phyloP scores from a whole-genome alignment of 2,329 filamentous ascomycete species.

The Epichloe scottii region DNA sequence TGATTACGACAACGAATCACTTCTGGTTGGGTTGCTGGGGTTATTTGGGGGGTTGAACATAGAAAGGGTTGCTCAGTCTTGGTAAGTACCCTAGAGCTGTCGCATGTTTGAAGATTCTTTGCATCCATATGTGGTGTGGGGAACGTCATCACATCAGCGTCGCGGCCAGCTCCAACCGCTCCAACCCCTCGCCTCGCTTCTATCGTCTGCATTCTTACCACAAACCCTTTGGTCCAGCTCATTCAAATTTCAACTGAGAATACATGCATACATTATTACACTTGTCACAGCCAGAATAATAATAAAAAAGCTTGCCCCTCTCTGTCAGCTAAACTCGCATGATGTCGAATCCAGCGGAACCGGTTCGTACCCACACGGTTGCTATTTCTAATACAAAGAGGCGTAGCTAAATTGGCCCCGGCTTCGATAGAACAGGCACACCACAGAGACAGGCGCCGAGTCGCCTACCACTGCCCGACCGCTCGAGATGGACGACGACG shows the following conservation, averaged over 20 bases:
- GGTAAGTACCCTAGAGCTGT: background rate
- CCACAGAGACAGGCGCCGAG: conserved; percentile 36
- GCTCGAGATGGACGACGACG: conserved; percentile 59
- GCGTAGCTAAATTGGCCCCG: conserved; percentile 13
- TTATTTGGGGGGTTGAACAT: background rate
- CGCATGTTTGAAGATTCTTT: background rate
- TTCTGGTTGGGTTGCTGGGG: background rate
- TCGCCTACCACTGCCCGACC: conserved; percentile 54
- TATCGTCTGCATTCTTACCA: background rate
- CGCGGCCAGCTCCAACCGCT: conserved; percentile 6
- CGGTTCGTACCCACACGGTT: conserved; percentile 25
- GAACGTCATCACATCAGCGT: conserved; percentile 27
- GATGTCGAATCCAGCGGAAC: conserved; percentile 32
- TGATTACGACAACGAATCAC: background rate
- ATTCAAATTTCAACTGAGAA: background rate
- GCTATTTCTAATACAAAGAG: background rate
- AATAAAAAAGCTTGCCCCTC: background rate
- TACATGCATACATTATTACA: background rate
- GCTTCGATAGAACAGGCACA: conserved; percentile 29
- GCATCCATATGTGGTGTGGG: conserved; percentile 14
- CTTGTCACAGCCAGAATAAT: background rate
- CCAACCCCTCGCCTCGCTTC: conserved; percentile 1
- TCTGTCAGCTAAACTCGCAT: conserved; percentile 5
- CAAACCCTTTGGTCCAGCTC: background rate
- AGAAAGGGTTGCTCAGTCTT: background rate